Evolutionary conservation across 352 stramenopile genomes (phyloP).

Genomic region (Thraustochytrium sp.): DNA sequence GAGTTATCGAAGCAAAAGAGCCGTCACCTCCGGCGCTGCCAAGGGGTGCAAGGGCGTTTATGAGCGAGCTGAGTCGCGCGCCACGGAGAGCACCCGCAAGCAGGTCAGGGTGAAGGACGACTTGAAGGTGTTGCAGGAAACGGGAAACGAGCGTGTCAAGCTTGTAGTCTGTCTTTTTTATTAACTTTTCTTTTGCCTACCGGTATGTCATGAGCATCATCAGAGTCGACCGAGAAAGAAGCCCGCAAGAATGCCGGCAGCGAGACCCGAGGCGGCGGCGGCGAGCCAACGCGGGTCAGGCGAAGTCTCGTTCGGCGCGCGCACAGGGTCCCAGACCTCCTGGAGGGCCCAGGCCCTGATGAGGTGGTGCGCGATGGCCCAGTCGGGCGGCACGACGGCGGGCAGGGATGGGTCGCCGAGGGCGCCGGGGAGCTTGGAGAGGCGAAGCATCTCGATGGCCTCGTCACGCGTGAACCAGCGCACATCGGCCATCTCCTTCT

Average conservation of each 20-base stretch:
- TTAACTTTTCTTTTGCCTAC: too few relatives aligned
- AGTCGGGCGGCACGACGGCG: background rate
- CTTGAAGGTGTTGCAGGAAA: too few relatives aligned
- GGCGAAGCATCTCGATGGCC: background rate
- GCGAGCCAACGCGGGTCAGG: background rate
- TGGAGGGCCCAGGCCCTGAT: slow-evolving; percentile 14
- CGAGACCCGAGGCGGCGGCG: background rate
- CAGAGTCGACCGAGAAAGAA: too few relatives aligned
- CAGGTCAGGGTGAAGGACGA: too few relatives aligned
- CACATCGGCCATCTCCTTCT: background rate
- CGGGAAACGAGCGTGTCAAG: too few relatives aligned
- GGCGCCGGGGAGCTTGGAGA: background rate
- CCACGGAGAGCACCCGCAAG: too few relatives aligned
- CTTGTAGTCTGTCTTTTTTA: too few relatives aligned
- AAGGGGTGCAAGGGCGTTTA: background rate
- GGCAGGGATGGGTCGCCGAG: background rate
- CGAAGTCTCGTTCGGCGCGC: too few relatives aligned
- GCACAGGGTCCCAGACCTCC: background rate
- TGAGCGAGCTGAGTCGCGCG: background rate
- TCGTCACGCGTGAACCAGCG: background rate
- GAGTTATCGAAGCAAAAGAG: background rate
- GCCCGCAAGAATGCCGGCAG: background rate
- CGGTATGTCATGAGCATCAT: too few relatives aligned
- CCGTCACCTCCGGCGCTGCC: background rate
- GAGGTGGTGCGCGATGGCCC: slow-evolving; percentile 9